Percentiles rank a stretch among this genome's conserved stretches.
Evolutionary conservation across 2,329 filamentous ascomycete genomes (phyloP).

Genomic region (Teratosphaeria gauchensis): DNA sequence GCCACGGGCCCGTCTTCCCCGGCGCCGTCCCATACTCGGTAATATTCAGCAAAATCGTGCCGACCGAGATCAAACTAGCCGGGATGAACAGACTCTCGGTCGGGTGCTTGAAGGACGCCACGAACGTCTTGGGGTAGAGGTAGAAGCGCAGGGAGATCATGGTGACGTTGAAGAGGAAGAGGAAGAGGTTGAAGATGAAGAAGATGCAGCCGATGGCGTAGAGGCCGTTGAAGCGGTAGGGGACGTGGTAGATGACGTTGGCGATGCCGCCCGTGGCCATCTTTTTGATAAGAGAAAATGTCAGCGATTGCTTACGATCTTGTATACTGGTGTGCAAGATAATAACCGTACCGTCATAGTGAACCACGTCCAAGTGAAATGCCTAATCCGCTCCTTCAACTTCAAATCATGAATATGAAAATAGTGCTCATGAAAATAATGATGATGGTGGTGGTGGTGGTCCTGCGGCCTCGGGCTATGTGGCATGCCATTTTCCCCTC

Average conservation of each 20-base stretch:
- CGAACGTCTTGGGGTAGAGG: constrained; percentile 60
- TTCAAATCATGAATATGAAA: constrained; percentile 26
- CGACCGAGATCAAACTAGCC: constrained; percentile 57
- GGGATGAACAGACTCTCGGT: constrained; percentile 71
- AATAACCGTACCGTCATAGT: constrained; percentile 32
- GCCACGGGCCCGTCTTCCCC: constrained; percentile 46
- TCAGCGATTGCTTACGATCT: too few species aligned
- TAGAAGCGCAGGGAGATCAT: constrained; percentile 61
- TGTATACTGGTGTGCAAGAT: background rate
- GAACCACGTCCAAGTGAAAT: constrained; percentile 70
- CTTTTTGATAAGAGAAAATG: too few species aligned
- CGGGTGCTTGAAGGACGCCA: constrained; percentile 62
- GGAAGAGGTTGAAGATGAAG: constrained; percentile 40
- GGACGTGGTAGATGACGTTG: constrained; percentile 44
- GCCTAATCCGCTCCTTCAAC: constrained; percentile 48
- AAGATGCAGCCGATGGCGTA: constrained; percentile 40
- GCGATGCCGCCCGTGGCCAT: constrained; percentile 44
- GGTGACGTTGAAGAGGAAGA: constrained; percentile 62
- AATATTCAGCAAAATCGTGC: constrained; percentile 54
- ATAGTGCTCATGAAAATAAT: background rate
- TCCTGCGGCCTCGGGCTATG: background rate
- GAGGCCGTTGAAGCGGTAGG: constrained; percentile 35
- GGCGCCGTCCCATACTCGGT: constrained; percentile 57
- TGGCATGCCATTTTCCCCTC: background rate
- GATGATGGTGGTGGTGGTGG: background rate